A percentile compares a stretch with the other conserved stretches of the same genome.
These are phyloP conservation scores for Ustilago bromivora DNA, from an alignment of 1,284 basidiomycete genomes.

Conservation along the genomic window DNA sequence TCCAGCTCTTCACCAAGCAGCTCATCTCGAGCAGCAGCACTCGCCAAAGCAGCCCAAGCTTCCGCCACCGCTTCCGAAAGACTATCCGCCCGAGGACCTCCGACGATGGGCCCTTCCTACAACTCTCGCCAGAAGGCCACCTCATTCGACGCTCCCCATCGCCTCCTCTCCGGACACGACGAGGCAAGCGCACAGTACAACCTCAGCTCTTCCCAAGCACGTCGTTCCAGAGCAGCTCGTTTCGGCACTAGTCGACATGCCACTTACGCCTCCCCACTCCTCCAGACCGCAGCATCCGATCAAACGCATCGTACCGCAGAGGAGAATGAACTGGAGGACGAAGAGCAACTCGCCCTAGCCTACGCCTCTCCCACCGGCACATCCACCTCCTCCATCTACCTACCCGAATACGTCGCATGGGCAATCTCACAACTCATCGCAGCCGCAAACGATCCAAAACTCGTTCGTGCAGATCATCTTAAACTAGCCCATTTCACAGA, in stretches of 20 bases:
- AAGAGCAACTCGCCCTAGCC: slow-evolving; percentile 19
- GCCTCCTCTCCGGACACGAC: slow-evolving; percentile 16
- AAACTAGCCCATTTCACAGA: slow-evolving; percentile 42
- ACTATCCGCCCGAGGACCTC: slow-evolving; percentile 18
- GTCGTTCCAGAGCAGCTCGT: slow-evolving; percentile 43
- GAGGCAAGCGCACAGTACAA: slow-evolving; percentile 15
- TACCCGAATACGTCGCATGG: slow-evolving; percentile 49
- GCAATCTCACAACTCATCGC: slow-evolving; percentile 48
- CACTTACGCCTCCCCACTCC: slow-evolving; percentile 14
- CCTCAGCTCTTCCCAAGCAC: slow-evolving; percentile 48
- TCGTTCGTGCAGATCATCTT: slow-evolving; percentile 38
- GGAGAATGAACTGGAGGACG: slow-evolving; percentile 13
- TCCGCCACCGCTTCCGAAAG: slow-evolving; percentile 32
- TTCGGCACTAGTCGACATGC: slow-evolving; percentile 37
- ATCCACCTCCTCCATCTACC: slow-evolving; percentile 36
- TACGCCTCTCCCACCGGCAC: slow-evolving; percentile 39
- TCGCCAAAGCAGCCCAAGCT: slow-evolving; percentile 47
- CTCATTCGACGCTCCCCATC: slow-evolving; percentile 4
- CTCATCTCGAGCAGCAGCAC: slow-evolving; percentile 40
- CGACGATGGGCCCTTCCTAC: slow-evolving; percentile 29
- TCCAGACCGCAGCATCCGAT: not conserved
- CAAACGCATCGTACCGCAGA: not conserved
- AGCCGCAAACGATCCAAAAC: slow-evolving; percentile 38
- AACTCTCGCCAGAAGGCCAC: slow-evolving; percentile 20
- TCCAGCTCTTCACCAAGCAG: slow-evolving; percentile 20